A percentile compares a stretch with the other conserved stretches of the same genome.
Evolutionary conservation across 495 filamentous ascomycete genomes (phyloP).

Genomic region (Articulospora tetracladia): DNA sequence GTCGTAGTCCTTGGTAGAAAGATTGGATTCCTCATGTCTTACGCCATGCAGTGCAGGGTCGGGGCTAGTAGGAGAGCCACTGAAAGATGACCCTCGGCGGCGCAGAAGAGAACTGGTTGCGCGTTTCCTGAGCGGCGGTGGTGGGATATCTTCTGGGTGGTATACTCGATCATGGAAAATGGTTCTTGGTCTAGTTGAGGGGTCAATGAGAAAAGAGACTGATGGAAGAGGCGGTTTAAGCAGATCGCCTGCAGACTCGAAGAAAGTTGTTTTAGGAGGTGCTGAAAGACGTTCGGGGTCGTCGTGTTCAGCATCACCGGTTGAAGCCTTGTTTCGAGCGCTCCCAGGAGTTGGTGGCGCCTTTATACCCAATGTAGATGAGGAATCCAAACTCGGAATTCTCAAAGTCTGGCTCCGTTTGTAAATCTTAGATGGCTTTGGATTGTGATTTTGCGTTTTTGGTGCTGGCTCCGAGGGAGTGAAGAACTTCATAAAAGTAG

Average conservation of each 20-base stretch:
- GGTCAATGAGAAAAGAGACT: conserved; percentile 74
- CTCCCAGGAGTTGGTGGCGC: neutral
- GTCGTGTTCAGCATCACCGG: conserved; percentile 29
- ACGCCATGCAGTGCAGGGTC: conserved; percentile 1
- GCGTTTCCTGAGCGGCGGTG: conserved; percentile 60
- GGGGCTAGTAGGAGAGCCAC: neutral
- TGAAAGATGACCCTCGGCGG: conserved; percentile 1
- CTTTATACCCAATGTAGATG: conserved; percentile 1
- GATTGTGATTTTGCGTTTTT: conserved; percentile 16
- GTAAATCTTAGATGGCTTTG: conserved; percentile 66
- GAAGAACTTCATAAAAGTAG: conserved; percentile 25
- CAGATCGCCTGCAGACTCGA: conserved; percentile 90
- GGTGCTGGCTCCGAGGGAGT: conserved; percentile 11
- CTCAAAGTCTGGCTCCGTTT: conserved; percentile 68
- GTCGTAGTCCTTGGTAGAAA: conserved; percentile 24
- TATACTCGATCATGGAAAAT: conserved; percentile 98
- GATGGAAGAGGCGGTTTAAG: conserved; percentile 86
- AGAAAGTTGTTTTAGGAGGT: conserved; percentile 89
- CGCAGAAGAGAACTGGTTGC: conserved; percentile 10
- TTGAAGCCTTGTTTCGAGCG: conserved; percentile 17
- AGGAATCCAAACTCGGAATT: conserved; percentile 4
- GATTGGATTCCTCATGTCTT: conserved; percentile 8
- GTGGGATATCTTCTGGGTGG: conserved; percentile 87
- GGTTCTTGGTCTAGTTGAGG: conserved; percentile 76
- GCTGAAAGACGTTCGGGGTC: conserved; percentile 45